These are phyloP conservation scores for Cercospora sojina DNA, from an alignment of 2,329 filamentous ascomycete species.

Conservation along the genomic window DNA sequence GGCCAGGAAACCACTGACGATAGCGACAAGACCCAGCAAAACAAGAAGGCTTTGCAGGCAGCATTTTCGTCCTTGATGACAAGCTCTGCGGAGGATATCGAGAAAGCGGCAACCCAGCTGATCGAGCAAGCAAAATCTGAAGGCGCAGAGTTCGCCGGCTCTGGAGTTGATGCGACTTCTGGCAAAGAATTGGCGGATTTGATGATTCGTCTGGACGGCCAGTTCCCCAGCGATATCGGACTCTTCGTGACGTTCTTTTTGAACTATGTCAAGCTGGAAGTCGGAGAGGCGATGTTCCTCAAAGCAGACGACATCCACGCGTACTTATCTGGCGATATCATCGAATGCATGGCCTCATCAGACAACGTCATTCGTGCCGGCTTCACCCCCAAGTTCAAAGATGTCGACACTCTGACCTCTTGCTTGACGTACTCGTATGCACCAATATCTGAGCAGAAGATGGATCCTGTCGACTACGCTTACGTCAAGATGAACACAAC, in stretches of 20 bases:
- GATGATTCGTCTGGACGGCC: slow-evolving; percentile 70
- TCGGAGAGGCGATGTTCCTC: slow-evolving; percentile 93
- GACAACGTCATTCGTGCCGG: slow-evolving; percentile 98
- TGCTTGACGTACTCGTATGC: slow-evolving; percentile 97
- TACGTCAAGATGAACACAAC: slow-evolving; percentile 78
- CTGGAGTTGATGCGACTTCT: slow-evolving; percentile 65
- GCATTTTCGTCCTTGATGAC: slow-evolving; percentile 81
- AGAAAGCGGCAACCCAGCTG: slow-evolving; percentile 65
- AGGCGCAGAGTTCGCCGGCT: slow-evolving; percentile 70
- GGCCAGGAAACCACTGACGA: slow-evolving; percentile 53
- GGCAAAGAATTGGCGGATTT: slow-evolving; percentile 74
- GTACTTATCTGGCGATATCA: slow-evolving; percentile 88
- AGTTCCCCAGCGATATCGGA: slow-evolving; percentile 89
- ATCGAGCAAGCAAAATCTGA: slow-evolving; percentile 68
- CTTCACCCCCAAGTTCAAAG: slow-evolving; percentile 98
- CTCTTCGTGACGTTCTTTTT: slow-evolving; percentile 96
- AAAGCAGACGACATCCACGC: slow-evolving; percentile 97
- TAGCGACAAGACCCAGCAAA: slow-evolving; percentile 50
- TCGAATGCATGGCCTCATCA: slow-evolving; percentile 98
- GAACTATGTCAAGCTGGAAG: slow-evolving; percentile 84
- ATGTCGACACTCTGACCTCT: slow-evolving; percentile 79
- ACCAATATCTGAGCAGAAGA: slow-evolving; percentile 92
- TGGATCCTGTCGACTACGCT: slow-evolving; percentile 79
- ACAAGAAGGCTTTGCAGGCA: slow-evolving; percentile 75
- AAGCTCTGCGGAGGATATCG: slow-evolving; percentile 65